These are phyloP conservation scores for Rhizopogon parksii DNA, from an alignment of 1,284 basidiomycete genomes.

Conservation along the genomic window DNA sequence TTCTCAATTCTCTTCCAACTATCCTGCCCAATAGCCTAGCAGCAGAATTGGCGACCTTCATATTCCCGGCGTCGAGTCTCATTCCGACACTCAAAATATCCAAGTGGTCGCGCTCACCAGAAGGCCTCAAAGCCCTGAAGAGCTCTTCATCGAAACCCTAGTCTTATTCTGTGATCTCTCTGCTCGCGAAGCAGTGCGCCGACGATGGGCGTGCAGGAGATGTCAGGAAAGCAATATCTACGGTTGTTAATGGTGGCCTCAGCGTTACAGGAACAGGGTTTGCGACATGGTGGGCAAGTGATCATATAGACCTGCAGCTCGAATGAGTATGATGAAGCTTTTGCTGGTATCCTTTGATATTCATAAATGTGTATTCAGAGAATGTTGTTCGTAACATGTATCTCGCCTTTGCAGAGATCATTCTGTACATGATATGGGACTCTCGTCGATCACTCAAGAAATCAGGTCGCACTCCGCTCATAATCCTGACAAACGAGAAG, in stretches of 20 bases:
- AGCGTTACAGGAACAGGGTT: constrained; percentile 60
- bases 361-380: constrained; percentile 35
- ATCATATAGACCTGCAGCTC: constrained; percentile 51
- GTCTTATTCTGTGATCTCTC: constrained; percentile 61
- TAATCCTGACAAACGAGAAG: constrained; percentile 30
- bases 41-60: constrained; percentile 33
- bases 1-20: constrained; percentile 37
- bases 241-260: constrained; percentile 61
- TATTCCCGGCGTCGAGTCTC: constrained; percentile 26
- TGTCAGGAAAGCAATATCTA: constrained; percentile 60
- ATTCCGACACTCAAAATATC: constrained; percentile 59
- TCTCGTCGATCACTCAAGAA: constrained; percentile 33
- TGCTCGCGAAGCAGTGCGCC: constrained; percentile 48
- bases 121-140: constrained; percentile 39
- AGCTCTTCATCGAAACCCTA: constrained; percentile 40
- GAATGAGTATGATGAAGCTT: constrained; percentile 53
- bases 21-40: constrained; percentile 42
- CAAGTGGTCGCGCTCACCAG: constrained; percentile 55
- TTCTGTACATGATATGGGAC: constrained; percentile 68
- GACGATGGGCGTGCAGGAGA: constrained; percentile 30
- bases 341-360: neutral
- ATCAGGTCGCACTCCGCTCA: constrained; percentile 12
- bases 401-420: constrained; percentile 59
- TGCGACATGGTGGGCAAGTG: constrained; percentile 67
- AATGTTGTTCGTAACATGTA: constrained; percentile 52